A percentile compares a stretch with the other conserved stretches of the same genome.
These are phyloP conservation scores for Aspergillus candidus DNA, from an alignment of 2,329 filamentous ascomycete genomes.

Conservation along the genomic window DNA sequence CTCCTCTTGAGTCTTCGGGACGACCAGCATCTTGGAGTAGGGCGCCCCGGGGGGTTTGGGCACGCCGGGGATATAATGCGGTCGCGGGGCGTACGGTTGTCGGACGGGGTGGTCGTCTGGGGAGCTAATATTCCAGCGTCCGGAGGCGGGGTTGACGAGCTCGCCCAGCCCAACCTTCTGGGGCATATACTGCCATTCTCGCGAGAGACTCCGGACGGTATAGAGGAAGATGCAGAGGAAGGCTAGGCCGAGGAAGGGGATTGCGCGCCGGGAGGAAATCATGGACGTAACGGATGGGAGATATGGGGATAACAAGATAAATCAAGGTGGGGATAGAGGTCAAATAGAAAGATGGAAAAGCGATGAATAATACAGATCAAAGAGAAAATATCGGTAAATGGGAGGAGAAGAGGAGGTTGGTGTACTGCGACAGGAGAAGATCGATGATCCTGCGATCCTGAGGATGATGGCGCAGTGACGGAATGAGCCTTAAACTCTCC, in stretches of 20 bases:
- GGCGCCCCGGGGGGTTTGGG: conserved; percentile 42
- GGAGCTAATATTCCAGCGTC: conserved; percentile 15
- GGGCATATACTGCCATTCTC: conserved; percentile 30
- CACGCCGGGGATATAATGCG: conserved; percentile 29
- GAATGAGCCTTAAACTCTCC: too few species aligned
- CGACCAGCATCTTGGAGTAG: conserved; percentile 51
- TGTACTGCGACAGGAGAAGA: background rate
- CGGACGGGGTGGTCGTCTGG: conserved; percentile 6
- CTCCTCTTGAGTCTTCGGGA: conserved; percentile 48
- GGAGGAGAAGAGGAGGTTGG: background rate
- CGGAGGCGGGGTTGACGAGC: conserved; percentile 11
- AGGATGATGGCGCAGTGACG: too few species aligned
- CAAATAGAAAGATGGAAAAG: conserved; percentile 1
- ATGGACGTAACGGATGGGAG: conserved; percentile 17
- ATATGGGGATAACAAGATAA: conserved; percentile 1
- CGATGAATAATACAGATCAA: background rate
- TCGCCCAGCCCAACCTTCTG: conserved; percentile 37
- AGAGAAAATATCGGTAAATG: background rate
- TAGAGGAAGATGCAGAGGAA: conserved; percentile 26
- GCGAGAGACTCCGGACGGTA: conserved; percentile 24
- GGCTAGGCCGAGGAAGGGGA: conserved; percentile 29
- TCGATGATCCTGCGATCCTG: too few species aligned
- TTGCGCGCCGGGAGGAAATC: conserved; percentile 27
- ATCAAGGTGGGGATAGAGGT: conserved; percentile 4
- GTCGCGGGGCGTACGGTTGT: conserved; percentile 24